Conservation (phyloP, 768 basidiomycete genomes). For the Hydnomerulius pinastri region DNA sequence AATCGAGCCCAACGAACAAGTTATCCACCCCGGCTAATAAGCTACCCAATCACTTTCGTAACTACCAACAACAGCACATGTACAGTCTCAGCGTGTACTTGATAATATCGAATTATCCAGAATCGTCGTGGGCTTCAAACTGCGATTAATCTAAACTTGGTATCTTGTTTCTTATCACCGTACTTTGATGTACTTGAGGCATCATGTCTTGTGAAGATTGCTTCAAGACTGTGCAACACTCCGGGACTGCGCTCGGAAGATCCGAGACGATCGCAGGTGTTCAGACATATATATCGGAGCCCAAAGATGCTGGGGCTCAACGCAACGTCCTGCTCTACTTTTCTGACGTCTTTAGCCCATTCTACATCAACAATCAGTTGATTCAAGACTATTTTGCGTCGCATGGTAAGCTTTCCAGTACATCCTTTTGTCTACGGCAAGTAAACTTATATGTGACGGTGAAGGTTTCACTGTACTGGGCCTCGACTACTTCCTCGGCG, state of each 20-base stretch:
- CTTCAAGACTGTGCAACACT: constrained; percentile 52
- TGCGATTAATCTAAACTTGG: neutral
- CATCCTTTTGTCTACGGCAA: neutral
- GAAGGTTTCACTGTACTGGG: constrained; percentile 63
- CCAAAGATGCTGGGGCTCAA: constrained; percentile 28
- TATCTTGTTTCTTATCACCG: neutral
- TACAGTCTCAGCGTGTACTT: too few relatives aligned
- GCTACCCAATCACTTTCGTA: too few relatives aligned
- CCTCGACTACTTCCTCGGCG: constrained; percentile 66
- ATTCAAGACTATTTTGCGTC: constrained; percentile 67
- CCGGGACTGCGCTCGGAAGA: constrained; percentile 44
- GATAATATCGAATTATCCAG: neutral
- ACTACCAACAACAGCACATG: too few relatives aligned
- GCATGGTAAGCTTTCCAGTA: constrained; percentile 42
- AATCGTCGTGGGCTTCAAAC: neutral
- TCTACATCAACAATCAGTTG: constrained; percentile 58
- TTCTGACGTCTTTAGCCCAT: constrained; percentile 60
- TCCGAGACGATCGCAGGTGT: constrained; percentile 40
- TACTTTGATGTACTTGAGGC: constrained; percentile 23
- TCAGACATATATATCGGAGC: constrained; percentile 57
- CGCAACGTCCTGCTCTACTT: constrained; percentile 57
- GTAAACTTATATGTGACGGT: neutral
- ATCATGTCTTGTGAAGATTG: constrained; percentile 53
- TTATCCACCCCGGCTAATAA: neutral
- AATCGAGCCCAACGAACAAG: neutral